Conservation (phyloP, 352 stramenopile genomes). For the Phytopythium boreale region DNA sequence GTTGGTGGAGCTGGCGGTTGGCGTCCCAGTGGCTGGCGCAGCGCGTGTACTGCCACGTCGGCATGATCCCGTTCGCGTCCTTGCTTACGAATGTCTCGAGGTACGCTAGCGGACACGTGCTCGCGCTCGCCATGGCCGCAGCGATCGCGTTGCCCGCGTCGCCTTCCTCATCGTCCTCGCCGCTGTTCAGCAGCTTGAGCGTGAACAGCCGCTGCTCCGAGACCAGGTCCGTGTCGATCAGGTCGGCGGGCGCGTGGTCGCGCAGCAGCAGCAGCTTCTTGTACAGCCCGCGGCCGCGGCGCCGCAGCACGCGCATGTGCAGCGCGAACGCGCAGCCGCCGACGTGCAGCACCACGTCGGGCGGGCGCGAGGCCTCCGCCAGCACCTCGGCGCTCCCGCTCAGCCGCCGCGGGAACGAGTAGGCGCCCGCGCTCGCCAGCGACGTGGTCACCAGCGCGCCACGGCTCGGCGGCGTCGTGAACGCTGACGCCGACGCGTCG, state of each 20-base stretch:
- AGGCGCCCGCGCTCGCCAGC: neutral
- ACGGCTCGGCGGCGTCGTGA: neutral
- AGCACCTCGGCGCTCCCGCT: slow-evolving; percentile 3
- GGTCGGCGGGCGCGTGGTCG: slow-evolving; percentile 6
- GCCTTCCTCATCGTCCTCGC: neutral
- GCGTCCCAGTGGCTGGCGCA: slow-evolving; percentile 4
- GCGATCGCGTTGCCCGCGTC: neutral
- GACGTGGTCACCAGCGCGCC: neutral
- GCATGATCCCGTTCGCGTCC: neutral
- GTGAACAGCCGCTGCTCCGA: neutral
- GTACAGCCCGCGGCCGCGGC: slow-evolving; percentile 35
- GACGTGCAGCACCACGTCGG: slow-evolving; percentile 49
- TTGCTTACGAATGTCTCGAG: neutral
- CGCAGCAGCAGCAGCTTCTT: slow-evolving; percentile 26
- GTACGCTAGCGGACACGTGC: neutral
- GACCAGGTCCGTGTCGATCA: neutral
- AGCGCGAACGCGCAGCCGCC: slow-evolving; percentile 48
- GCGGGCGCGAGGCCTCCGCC: slow-evolving; percentile 10
- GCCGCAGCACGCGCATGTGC: slow-evolving; percentile 29
- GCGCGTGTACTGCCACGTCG: slow-evolving; percentile 5
- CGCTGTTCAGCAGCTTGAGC: neutral
- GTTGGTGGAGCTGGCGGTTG: slow-evolving; percentile 6
- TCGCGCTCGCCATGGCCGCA: neutral
- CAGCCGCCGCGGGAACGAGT: neutral
- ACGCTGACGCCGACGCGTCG: neutral